Conservation (phyloP, 495 filamentous ascomycete genomes). For the Umbilicaria muhlenbergii region DNA sequence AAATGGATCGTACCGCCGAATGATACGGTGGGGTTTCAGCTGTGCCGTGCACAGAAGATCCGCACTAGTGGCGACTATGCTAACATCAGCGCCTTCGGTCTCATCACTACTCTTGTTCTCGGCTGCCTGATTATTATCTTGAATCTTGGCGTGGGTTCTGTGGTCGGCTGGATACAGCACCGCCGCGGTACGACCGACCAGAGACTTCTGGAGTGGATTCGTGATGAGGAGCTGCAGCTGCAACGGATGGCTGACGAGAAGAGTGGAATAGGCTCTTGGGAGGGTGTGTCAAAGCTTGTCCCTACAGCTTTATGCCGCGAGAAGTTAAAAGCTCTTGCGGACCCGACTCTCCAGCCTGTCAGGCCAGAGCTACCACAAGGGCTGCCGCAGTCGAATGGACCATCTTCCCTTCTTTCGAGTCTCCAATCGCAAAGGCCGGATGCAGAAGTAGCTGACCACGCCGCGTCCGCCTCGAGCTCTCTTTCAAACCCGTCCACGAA, state of each 20-base stretch:
- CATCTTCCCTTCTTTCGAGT: too few relatives aligned
- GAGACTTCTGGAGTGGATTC: constrained; percentile 12
- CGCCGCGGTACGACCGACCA: not conserved
- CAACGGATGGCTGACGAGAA: constrained; percentile 16
- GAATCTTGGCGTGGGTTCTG: constrained; percentile 5
- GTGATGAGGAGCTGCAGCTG: constrained; percentile 15
- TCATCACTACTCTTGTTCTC: constrained; percentile 13
- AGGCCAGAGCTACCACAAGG: too few relatives aligned
- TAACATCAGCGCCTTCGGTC: constrained; percentile 11
- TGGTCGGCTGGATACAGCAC: constrained; percentile 4
- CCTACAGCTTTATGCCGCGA: not conserved
- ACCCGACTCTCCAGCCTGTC: too few relatives aligned
- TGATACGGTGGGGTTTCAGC: not conserved
- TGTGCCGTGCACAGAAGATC: constrained; percentile 8
- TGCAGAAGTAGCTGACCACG: too few relatives aligned
- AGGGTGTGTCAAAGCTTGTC: constrained; percentile 3
- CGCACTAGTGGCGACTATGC: constrained; percentile 4
- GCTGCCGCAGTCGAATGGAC: too few relatives aligned
- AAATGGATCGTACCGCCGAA: not conserved
- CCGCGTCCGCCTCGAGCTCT: too few relatives aligned
- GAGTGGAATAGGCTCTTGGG: constrained; percentile 15
- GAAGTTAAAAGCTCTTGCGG: too few relatives aligned
- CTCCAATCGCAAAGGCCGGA: too few relatives aligned
- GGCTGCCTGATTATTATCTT: constrained; percentile 15
- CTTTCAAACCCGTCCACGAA: too few relatives aligned